These are phyloP conservation scores for Metarhizium robertsii DNA, from an alignment of 2,329 filamentous ascomycete species.

Conservation along the genomic window DNA sequence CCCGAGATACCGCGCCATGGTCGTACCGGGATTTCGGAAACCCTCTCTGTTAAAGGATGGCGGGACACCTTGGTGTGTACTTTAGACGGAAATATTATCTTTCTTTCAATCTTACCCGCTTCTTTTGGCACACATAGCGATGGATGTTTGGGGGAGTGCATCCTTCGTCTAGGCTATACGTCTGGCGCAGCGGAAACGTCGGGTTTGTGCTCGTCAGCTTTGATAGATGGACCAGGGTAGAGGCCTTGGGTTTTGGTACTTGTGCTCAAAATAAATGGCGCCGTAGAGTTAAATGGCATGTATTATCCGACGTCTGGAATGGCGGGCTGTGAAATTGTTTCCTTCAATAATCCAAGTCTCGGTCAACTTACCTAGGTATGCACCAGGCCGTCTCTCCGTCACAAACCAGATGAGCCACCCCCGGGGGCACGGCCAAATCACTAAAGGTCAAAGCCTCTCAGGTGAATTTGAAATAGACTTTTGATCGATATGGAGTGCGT, in stretches of 20 bases:
- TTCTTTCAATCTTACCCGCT: no score
- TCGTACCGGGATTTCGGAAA: no score
- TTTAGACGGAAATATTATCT: no score
- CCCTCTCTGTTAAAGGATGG: no score
- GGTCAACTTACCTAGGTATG: not conserved
- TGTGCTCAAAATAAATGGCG: not conserved
- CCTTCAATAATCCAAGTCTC: not conserved
- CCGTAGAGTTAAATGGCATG: not conserved
- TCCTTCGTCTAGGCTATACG: not conserved
- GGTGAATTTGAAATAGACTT: not conserved
- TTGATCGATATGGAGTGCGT: not conserved
- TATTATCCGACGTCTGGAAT: not conserved
- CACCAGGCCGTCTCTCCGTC: no score
- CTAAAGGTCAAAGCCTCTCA: no score
- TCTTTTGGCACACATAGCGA: no score
- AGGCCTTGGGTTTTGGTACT: not conserved
- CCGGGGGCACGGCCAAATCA: not conserved
- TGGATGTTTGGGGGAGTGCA: not conserved
- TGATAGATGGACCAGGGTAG: not conserved
- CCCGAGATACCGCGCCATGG: no score
- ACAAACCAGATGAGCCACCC: no score
- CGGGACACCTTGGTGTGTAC: no score
- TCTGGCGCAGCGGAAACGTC: not conserved
- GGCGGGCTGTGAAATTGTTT: not conserved
- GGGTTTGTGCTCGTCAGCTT: not conserved